Conservation (phyloP, 768 basidiomycete species). For the Thelephora ganbajun region DNA sequence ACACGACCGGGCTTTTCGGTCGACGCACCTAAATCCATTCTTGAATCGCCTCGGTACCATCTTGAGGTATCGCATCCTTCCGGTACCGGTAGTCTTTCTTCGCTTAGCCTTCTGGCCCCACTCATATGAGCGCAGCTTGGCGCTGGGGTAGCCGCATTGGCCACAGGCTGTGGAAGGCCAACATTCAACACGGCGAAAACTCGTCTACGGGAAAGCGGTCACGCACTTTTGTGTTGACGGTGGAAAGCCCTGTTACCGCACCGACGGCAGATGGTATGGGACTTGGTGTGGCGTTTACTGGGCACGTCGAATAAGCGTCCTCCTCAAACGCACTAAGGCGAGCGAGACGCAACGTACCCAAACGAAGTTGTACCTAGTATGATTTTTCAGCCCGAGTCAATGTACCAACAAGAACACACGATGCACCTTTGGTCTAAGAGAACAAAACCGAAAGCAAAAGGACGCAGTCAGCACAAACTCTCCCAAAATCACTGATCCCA, state of each 20-base stretch:
- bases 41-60: conserved; percentile 90
- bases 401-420: not conserved
- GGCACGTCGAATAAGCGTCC: conserved; percentile 4
- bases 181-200: conserved; percentile 4
- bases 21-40: conserved; percentile 83
- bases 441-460: not conserved
- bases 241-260: conserved; percentile 95
- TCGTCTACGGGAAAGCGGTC: conserved; percentile 6
- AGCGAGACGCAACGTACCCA: conserved; percentile 42
- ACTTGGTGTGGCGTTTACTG: conserved; percentile 95
- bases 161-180: conserved; percentile 53
- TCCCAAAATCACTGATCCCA: not conserved
- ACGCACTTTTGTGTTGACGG: conserved; percentile 93
- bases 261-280: conserved; percentile 93
- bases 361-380: conserved; percentile 84
- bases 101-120: conserved; percentile 99
- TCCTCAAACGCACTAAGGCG: not conserved
- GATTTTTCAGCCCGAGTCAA: not conserved
- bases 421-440: not conserved
- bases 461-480: conserved; percentile 11
- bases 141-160: conserved; percentile 92
- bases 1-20: not conserved
- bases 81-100: conserved; percentile 98
- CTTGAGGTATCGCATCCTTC: conserved; percentile 91
- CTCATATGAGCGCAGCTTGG: conserved; percentile 90